Conservation (phyloP, 345 rosid genomes). For the Arabidopsis suecica region DNA sequence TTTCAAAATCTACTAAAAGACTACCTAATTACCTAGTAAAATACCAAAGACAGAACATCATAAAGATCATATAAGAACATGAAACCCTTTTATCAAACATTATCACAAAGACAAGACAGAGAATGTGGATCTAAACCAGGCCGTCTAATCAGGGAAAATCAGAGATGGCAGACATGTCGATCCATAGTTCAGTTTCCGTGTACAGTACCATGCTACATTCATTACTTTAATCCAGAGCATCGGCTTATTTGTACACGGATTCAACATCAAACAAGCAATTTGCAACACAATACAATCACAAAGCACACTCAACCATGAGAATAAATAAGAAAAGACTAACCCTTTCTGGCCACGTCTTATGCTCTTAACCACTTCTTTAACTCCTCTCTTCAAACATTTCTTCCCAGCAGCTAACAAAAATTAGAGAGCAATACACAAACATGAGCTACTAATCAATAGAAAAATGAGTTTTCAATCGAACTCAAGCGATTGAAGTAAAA, state of each 20-base stretch:
- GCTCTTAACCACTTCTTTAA: constrained; percentile 95
- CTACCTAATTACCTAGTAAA: not conserved
- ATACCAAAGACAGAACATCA: not conserved
- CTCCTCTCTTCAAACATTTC: constrained; percentile 97
- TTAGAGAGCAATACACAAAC: not conserved
- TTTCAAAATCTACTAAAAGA: not conserved
- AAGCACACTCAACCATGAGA: not conserved
- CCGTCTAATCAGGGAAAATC: constrained; percentile 30
- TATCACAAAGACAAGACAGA: not conserved
- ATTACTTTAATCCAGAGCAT: constrained; percentile 55
- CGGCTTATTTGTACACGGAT: constrained; percentile 52
- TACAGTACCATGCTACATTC: constrained; percentile 65
- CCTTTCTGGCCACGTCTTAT: constrained; percentile 91
- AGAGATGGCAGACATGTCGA: constrained; percentile 46
- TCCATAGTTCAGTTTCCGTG: constrained; percentile 46
- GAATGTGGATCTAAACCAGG: constrained; percentile 40
- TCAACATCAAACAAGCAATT: not conserved
- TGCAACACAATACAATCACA: not conserved
- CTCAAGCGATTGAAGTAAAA: not conserved
- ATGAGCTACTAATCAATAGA: not conserved
- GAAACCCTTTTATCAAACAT: not conserved
- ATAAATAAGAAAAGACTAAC: constrained; percentile 42
- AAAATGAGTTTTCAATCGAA: not conserved
- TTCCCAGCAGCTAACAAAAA: constrained; percentile 69
- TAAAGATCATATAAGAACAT: not conserved